These are phyloP conservation scores for Xerocomellus dryophilus DNA, from an alignment of 768 basidiomycete genomes.

Conservation along the genomic window DNA sequence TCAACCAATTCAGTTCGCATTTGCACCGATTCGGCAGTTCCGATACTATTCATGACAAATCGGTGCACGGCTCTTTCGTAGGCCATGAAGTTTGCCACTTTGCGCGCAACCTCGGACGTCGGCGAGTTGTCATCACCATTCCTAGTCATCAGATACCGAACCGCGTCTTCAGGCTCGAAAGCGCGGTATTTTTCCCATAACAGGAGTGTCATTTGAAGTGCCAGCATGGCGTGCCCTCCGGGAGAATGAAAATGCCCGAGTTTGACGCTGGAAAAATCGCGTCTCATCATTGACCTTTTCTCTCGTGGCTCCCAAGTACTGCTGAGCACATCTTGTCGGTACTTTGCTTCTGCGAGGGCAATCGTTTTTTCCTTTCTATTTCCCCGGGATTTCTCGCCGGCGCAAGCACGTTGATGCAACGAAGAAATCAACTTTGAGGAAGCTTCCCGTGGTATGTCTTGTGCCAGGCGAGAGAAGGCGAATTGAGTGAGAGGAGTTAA, in stretches of 20 bases:
- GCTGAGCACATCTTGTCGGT: conserved; percentile 16
- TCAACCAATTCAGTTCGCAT: conserved; percentile 30
- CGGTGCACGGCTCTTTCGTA: conserved; percentile 38
- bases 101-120: conserved; percentile 30
- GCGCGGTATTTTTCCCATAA: conserved; percentile 37
- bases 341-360: conserved; percentile 20
- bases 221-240: conserved; percentile 42
- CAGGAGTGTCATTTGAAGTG: conserved; percentile 43
- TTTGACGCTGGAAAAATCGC: conserved; percentile 27
- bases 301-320: conserved; percentile 28
- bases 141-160: conserved; percentile 38
- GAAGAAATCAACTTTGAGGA: conserved; percentile 28
- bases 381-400: conserved; percentile 24
- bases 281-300: conserved; percentile 29
- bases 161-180: conserved; percentile 44
- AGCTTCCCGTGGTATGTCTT: conserved; percentile 30
- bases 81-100: conserved; percentile 31
- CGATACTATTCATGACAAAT: conserved; percentile 42
- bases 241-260: conserved; percentile 36
- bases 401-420: conserved; percentile 27
- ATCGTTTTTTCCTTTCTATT: conserved; percentile 27
- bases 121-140: conserved; percentile 25
- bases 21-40: conserved; percentile 19
- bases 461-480: conserved; percentile 28
- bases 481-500: conserved; percentile 33